phyloP scores from a whole-genome alignment of 495 filamentous ascomycete genomes.

The Podospora tetraspora region DNA sequence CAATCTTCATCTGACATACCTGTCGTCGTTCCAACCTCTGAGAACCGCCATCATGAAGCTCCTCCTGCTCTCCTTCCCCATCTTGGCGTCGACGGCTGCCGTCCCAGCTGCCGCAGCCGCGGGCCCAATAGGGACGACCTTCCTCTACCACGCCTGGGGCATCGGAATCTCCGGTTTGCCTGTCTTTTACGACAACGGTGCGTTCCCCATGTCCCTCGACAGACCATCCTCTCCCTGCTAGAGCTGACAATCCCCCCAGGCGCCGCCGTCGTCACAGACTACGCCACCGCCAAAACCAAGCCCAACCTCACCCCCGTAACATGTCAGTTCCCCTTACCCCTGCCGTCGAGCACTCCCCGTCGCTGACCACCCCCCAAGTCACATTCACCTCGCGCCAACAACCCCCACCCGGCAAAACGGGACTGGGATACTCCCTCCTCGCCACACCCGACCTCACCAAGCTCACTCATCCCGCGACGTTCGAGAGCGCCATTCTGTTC shows the following conservation, averaged over 20 bases:
- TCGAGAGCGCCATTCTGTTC: not conserved
- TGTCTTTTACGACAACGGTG: slow-evolving; percentile 6
- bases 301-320: slow-evolving; percentile 1
- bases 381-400: not conserved
- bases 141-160: slow-evolving; percentile 8
- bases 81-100: not conserved
- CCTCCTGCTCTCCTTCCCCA: not conserved
- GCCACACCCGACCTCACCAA: not conserved
- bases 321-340: not conserved
- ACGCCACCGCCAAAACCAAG: slow-evolving; percentile 1
- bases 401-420: not conserved
- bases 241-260: not conserved
- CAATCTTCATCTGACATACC: too few relatives aligned
- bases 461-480: not conserved
- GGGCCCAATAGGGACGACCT: not conserved
- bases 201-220: not conserved
- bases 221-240: not conserved
- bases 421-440: slow-evolving; percentile 3
- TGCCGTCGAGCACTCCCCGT: too few relatives aligned
- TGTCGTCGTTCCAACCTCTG: too few relatives aligned
- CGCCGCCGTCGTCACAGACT: slow-evolving; percentile 4
- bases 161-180: slow-evolving; percentile 7
- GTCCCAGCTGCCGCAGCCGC: not conserved
- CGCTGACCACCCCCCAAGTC: not conserved
- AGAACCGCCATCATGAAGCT: not conserved